These are phyloP conservation scores for Phytophthora cactorum DNA, from an alignment of 352 stramenopile genomes.

Conservation along the genomic window DNA sequence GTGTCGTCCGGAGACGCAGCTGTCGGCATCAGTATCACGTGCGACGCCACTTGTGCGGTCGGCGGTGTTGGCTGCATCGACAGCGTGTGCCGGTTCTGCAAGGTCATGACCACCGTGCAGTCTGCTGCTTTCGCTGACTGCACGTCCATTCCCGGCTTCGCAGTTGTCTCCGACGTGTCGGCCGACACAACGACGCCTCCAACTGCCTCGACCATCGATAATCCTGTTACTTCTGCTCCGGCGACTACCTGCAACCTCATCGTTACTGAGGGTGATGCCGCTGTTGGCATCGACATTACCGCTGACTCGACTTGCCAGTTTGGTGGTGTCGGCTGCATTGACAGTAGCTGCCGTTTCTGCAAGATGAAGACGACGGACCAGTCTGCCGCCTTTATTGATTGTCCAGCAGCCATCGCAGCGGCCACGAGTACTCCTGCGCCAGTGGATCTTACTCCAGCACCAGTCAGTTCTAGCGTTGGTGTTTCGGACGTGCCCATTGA, in stretches of 20 bases:
- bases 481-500: not conserved
- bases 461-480: not conserved
- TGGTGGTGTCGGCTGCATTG: slow-evolving; percentile 41
- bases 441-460: not conserved
- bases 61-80: slow-evolving; percentile 46
- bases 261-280: not conserved
- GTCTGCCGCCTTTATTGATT: slow-evolving; percentile 26
- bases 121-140: slow-evolving; percentile 35
- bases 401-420: not conserved
- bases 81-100: slow-evolving; percentile 47
- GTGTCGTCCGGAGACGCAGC: slow-evolving; percentile 34
- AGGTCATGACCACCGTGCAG: slow-evolving; percentile 28
- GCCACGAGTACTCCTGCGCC: not conserved
- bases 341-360: slow-evolving; percentile 46
- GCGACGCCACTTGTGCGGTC: slow-evolving; percentile 26
- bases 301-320: slow-evolving; percentile 30
- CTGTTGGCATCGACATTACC: slow-evolving; percentile 27
- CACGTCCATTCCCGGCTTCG: slow-evolving; percentile 17
- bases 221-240: slow-evolving; percentile 1
- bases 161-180: not conserved
- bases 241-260: slow-evolving; percentile 7
- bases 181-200: slow-evolving; percentile 1
- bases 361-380: slow-evolving; percentile 13
- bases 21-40: slow-evolving; percentile 38
- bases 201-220: not conserved